A percentile compares a stretch with the other conserved stretches of the same genome.
Conservation (phyloP, 2,329 filamentous ascomycete genomes). For the Penicillium sp. region DNA sequence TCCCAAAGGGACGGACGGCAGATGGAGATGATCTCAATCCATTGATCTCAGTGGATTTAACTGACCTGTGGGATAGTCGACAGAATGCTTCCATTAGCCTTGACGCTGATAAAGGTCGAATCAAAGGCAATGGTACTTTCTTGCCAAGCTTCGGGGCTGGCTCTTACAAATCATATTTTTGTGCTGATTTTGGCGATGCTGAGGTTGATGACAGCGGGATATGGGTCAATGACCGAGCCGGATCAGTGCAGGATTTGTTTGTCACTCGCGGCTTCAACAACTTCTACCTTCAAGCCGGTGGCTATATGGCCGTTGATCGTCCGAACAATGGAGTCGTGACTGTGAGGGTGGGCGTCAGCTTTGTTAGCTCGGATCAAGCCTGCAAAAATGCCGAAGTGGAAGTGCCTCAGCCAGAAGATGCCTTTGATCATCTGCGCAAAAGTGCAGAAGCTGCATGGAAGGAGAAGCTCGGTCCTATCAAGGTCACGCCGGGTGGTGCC, state of each 20-base stretch:
- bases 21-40: conserved; percentile 44
- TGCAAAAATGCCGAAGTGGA: conserved; percentile 65
- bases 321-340: conserved; percentile 51
- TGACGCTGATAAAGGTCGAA: conserved; percentile 53
- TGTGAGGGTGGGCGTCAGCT: conserved; percentile 64
- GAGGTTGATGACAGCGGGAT: conserved; percentile 57
- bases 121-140: conserved; percentile 60
- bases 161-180: conserved; percentile 59
- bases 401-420: conserved; percentile 48
- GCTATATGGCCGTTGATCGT: conserved; percentile 59
- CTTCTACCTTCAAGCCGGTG: conserved; percentile 55
- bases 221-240: conserved; percentile 60
- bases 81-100: conserved; percentile 58
- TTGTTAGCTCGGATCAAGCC: conserved; percentile 62
- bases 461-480: conserved; percentile 57
- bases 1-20: conserved; percentile 43
- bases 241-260: conserved; percentile 50
- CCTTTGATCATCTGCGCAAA: conserved; percentile 50
- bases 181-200: conserved; percentile 62
- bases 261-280: conserved; percentile 58
- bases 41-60: conserved; percentile 61
- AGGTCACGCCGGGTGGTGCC: conserved; percentile 51
- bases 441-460: conserved; percentile 55
- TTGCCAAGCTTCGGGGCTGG: conserved; percentile 62
- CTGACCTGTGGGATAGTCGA: conserved; percentile 60